Base-by-base conservation (phyloP, 176 grass and related monocot genomes). In the Triticum urartu region DNA sequence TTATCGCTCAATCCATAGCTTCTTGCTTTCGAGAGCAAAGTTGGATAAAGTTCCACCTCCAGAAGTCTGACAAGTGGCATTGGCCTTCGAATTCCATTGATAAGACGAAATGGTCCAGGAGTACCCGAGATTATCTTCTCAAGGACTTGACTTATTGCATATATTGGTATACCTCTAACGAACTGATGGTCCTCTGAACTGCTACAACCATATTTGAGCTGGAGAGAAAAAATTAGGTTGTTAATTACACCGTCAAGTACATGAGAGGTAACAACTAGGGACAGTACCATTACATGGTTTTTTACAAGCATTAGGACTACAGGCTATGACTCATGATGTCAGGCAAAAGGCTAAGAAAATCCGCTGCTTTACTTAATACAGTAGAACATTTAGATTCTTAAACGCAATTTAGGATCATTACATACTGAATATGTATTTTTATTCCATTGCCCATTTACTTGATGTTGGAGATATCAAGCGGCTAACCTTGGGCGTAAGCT, bases 1-100 rank as follows among this genome's bases (percentile, higher is more conserved):
- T 66, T 72, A 83, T 99, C 97, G 66, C 90, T 90, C 71, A 99
- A 88, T 86, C 97, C 94, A 81, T 93, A 99, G 90, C 92, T 94
- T 94, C 97, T 99, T 13, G 97, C 97, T 87, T 99, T 99, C 21
- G 97, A 99, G 68, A 99, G 94, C 88, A 99, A 90, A 84, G 97
- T 99, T 77, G 97, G 97, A 88, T 94, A 99, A 66, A 99, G 94
- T 77, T 99, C 97, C 32, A 94, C 97, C 87, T 99, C 97, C 36
- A 99, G 67, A 67, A 99, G 87, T 89, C 94, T 94, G 68, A 99
- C 47, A 85, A 88, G 88, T 64, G 97, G 94, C 88, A 99, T 97
- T 50, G 94, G 80, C 52, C 87, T 94, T 89, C 75, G 91, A 56
- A 90, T 72, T 86, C 94, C 94, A 78, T 99, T 99, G 63, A 99